These are phyloP conservation scores for Pleurozium schreberi DNA, from an alignment of 225 moss, liverwort and hornwort species.

Conservation along the genomic window DNA sequence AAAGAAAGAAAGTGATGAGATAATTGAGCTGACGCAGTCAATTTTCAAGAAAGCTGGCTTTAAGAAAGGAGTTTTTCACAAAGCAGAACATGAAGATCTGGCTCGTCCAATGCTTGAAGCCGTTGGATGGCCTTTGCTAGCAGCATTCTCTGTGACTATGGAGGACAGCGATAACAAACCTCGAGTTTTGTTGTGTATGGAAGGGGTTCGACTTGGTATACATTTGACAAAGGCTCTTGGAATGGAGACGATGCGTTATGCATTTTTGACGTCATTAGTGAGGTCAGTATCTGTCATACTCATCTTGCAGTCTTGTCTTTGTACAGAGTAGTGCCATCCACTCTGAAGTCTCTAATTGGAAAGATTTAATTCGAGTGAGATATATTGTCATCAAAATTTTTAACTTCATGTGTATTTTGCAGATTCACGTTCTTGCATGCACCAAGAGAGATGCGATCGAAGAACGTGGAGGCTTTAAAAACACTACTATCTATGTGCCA, in stretches of 20 bases:
- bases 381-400: background rate
- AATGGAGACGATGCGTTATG: conserved; percentile 99
- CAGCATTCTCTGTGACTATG: conserved; percentile 97
- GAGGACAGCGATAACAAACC: conserved; percentile 96
- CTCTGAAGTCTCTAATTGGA: background rate
- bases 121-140: conserved; percentile 97
- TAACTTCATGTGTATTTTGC: background rate
- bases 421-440: conserved; percentile 99
- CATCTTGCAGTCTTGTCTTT: background rate
- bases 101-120: conserved; percentile 99
- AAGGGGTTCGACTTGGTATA: conserved; percentile 92
- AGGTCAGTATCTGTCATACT: conserved; percentile 28
- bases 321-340: background rate
- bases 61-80: conserved; percentile 81
- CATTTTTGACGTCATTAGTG: conserved; percentile 92
- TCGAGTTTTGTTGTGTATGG: conserved; percentile 89
- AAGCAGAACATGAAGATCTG: conserved; percentile 79
- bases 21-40: conserved; percentile 79
- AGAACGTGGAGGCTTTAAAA: conserved; percentile 94
- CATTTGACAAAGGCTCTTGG: conserved; percentile 90
- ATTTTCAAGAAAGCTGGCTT: conserved; percentile 82
- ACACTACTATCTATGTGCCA: conserved; percentile 79
- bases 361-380: background rate
- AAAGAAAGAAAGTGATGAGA: conserved; percentile 90
- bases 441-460: conserved; percentile 96